phyloP scores from a whole-genome alignment of 108 stramenopile genomes.

The Cyclotella cryptica region DNA sequence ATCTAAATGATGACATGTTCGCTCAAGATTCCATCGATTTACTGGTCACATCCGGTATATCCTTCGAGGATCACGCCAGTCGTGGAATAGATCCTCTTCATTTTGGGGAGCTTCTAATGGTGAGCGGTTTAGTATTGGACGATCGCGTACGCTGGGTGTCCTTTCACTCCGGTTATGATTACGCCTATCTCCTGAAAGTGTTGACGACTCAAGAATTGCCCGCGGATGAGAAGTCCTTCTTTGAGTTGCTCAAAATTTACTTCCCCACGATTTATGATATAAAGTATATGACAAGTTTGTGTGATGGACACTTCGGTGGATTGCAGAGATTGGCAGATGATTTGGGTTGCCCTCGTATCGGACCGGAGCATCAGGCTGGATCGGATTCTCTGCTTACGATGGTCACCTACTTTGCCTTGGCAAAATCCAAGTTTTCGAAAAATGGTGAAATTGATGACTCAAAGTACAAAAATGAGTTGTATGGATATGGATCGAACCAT shows the following conservation, averaged over 20 bases:
- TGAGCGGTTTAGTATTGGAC: conserved; percentile 94
- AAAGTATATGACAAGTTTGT: conserved; percentile 95
- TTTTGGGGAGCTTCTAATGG: conserved; percentile 98
- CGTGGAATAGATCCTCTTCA: conserved; percentile 93
- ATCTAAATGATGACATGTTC: conserved; percentile 96
- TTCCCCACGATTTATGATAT: conserved; percentile 98
- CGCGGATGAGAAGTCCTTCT: conserved; percentile 87
- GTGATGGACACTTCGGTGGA: conserved; percentile 95
- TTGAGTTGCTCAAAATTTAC: conserved; percentile 93
- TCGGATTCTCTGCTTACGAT: conserved; percentile 96
- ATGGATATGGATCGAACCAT: conserved; percentile 90
- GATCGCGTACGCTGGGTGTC: conserved; percentile 97
- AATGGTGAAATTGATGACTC: conserved; percentile 73
- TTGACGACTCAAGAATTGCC: conserved; percentile 86
- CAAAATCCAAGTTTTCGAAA: conserved; percentile 76
- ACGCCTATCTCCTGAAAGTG: conserved; percentile 96
- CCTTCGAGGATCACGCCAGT: conserved; percentile 92
- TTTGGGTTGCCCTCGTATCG: conserved; percentile 92
- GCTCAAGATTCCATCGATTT: conserved; percentile 98
- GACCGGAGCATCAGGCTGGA: conserved; percentile 99
- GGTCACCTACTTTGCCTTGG: conserved; percentile 93
- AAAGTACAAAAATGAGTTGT: conserved; percentile 89
- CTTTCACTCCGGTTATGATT: conserved; percentile 99
- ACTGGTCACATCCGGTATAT: conserved; percentile 93
- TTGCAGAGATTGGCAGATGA: conserved; percentile 93